Percentiles rank a stretch among this genome's conserved stretches.
phyloP scores from a whole-genome alignment of 75 land plant species.

The Pseudotsuga menziesii region DNA sequence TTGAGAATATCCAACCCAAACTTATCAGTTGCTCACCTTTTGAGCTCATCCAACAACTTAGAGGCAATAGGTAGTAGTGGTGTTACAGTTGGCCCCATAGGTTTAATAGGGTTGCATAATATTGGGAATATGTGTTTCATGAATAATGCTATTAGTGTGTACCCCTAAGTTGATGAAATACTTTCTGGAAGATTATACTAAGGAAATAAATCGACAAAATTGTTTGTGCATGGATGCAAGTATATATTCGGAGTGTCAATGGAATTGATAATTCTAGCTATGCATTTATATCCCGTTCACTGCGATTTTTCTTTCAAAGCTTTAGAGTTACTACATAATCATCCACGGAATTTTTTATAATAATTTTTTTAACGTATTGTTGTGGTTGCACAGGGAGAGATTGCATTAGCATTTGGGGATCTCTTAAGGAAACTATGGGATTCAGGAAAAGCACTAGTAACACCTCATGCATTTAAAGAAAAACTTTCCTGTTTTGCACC shows the following conservation, averaged over 20 bases:
- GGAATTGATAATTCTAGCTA: background rate
- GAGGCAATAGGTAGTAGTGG: constrained; percentile 27
- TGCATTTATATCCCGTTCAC: background rate
- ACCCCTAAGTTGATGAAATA: constrained; percentile 77
- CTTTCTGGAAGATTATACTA: constrained; percentile 69
- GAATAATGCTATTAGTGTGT: constrained; percentile 86
- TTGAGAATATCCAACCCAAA: constrained; percentile 20
- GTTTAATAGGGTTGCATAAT: constrained; percentile 76
- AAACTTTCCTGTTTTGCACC: constrained; percentile 87
- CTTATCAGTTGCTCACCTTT: constrained; percentile 13
- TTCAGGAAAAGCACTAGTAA: constrained; percentile 62
- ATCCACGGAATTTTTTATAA: background rate
- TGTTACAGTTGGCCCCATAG: constrained; percentile 22
- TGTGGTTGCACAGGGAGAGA: constrained; percentile 63
- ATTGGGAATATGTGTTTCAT: constrained; percentile 95
- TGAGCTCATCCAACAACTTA: constrained; percentile 9
- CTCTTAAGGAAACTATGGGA: constrained; percentile 77
- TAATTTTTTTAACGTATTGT: background rate
- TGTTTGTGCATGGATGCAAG: constrained; percentile 71
- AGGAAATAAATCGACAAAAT: constrained; percentile 67
- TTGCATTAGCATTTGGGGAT: constrained; percentile 92
- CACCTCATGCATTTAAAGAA: constrained; percentile 68
- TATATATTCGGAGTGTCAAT: background rate
- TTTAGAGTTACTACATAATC: background rate
- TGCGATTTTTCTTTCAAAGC: background rate